A percentile compares a stretch with the other conserved stretches of the same genome.
Evolutionary conservation across 768 basidiomycete species (phyloP).

Genomic region (Boletus insuetus): DNA sequence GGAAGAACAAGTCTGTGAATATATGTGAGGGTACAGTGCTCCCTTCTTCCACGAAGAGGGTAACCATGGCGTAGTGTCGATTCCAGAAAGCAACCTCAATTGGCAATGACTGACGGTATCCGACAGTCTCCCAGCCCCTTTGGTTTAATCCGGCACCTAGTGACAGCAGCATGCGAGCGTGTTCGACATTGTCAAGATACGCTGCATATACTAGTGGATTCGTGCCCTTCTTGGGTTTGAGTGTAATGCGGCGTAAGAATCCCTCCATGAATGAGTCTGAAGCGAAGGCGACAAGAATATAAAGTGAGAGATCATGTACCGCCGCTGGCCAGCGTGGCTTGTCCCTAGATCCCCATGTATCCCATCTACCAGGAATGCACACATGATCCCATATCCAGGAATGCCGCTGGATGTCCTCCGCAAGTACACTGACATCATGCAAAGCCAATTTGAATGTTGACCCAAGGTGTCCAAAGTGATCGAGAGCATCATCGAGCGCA

Average conservation of each 20-base stretch:
- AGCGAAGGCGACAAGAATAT: not conserved
- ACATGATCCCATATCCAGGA: not conserved
- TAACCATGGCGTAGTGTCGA: not conserved
- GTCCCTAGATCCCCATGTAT: too few species aligned
- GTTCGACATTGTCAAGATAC: not conserved
- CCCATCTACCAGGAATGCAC: not conserved
- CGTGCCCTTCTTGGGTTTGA: not conserved
- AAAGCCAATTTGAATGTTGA: not conserved
- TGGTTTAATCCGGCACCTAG: not conserved
- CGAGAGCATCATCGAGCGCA: not conserved
- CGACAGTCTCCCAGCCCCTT: not conserved
- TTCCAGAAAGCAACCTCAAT: not conserved
- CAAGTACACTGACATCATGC: not conserved
- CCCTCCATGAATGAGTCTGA: not conserved
- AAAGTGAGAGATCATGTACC: not conserved
- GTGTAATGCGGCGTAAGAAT: not conserved
- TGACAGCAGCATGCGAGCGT: not conserved
- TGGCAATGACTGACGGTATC: not conserved
- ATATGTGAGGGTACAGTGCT: not conserved
- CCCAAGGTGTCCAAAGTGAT: not conserved
- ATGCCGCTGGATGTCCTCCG: not conserved
- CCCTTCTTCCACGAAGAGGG: not conserved
- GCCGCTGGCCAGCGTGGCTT: not conserved
- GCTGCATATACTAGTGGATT: slow-evolving; percentile 7
- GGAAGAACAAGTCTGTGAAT: not conserved